Evolutionary conservation across 495 filamentous ascomycete species (phyloP).

Genomic region (Saxophila tyrrhenica): DNA sequence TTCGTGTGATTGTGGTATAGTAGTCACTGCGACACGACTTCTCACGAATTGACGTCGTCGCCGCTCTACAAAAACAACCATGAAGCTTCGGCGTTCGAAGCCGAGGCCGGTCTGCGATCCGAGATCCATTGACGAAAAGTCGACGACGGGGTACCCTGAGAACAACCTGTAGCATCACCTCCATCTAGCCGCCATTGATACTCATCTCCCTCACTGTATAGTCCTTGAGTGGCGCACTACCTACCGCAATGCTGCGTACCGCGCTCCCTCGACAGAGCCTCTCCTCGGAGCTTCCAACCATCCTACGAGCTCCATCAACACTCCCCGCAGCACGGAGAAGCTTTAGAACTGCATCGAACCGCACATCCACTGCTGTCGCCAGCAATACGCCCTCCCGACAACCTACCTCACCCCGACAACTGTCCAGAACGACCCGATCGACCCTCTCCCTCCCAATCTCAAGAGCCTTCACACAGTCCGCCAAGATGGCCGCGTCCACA

Average conservation of each 20-base stretch:
- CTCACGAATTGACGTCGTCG: no score
- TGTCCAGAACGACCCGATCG: background rate
- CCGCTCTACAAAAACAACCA: no score
- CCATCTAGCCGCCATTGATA: no score
- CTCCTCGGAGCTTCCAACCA: background rate
- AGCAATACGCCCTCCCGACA: background rate
- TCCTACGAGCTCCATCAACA: background rate
- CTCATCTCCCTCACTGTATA: no score
- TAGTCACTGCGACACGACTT: no score
- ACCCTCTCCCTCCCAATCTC: background rate
- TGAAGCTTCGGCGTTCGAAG: no score
- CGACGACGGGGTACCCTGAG: no score
- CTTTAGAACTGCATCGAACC: background rate
- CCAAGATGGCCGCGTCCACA: constrained; percentile 32
- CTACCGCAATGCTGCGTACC: background rate
- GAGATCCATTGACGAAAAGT: no score
- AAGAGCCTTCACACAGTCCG: constrained; percentile 16
- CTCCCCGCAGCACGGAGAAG: background rate
- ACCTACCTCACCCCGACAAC: background rate
- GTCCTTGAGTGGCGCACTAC: no score
- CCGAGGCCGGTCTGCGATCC: no score
- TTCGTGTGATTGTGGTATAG: background rate
- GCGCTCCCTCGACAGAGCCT: background rate
- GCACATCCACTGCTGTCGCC: background rate
- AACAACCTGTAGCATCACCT: background rate